phyloP scores from a whole-genome alignment of 306 rosid genomes.

The Ammopiptanthus mongolicus region DNA sequence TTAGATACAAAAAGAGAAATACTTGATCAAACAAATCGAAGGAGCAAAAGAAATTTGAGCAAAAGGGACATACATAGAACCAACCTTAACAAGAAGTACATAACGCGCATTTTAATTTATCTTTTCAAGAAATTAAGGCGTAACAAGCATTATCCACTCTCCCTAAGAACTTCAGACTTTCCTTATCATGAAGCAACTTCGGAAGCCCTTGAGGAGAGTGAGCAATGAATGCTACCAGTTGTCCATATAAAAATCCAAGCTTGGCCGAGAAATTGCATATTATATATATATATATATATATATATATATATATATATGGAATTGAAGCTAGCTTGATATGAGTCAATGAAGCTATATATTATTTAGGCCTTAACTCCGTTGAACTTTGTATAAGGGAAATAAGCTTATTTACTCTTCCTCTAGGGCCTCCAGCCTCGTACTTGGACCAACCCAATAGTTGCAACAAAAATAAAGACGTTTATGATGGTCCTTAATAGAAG shows the following conservation, averaged over 20 bases:
- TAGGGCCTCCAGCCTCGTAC: background rate
- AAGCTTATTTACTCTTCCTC: background rate
- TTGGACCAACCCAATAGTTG: background rate
- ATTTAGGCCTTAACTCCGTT: background rate
- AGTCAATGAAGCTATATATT: background rate
- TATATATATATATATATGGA: too few species aligned
- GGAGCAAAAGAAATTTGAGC: background rate
- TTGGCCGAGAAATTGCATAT: background rate
- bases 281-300: too few species aligned
- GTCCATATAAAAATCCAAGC: background rate
- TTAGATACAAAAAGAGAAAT: too few species aligned
- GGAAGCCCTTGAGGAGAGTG: slow-evolving; percentile 21
- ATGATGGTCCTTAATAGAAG: background rate
- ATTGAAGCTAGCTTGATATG: background rate
- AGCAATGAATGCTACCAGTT: background rate
- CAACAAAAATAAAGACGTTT: background rate
- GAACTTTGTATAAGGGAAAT: background rate
- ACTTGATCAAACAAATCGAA: background rate
- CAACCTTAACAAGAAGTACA: background rate
- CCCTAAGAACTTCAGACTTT: background rate
- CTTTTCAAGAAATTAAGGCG: background rate
- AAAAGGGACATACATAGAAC: too few species aligned
- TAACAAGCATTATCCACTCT: background rate
- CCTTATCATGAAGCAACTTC: background rate
- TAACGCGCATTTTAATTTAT: background rate